Percentiles rank a stretch among this genome's conserved stretches.
phyloP scores from a whole-genome alignment of 306 rosid genomes.

The Quercus dentata region DNA sequence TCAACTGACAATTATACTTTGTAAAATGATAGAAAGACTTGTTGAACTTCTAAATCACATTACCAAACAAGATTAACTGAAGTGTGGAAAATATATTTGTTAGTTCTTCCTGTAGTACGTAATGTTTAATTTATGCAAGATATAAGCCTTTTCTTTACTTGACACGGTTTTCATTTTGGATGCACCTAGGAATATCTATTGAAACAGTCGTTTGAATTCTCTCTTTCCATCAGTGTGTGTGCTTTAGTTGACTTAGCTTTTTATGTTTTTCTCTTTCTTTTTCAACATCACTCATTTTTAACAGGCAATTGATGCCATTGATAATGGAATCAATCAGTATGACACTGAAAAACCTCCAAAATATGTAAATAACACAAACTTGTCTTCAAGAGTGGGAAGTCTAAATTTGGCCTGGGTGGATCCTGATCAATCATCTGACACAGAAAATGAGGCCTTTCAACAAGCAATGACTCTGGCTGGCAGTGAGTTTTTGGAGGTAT shows the following conservation, averaged over 20 bases:
- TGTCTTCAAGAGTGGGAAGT: constrained; percentile 42
- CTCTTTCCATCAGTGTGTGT: background rate
- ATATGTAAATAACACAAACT: constrained; percentile 38
- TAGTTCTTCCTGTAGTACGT: background rate
- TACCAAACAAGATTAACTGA: background rate
- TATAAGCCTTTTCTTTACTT: background rate
- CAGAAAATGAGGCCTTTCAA: constrained; percentile 51
- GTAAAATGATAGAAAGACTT: too few species aligned
- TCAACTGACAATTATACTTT: too few species aligned
- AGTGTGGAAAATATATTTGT: background rate
- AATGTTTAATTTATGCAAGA: background rate
- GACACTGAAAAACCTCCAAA: constrained; percentile 39
- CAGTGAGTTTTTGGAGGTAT: constrained; percentile 49
- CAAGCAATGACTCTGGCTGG: constrained; percentile 54
- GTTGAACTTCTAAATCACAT: too few species aligned
- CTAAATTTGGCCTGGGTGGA: constrained; percentile 49
- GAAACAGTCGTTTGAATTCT: too few species aligned
- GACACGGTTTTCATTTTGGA: background rate
- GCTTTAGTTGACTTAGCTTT: background rate
- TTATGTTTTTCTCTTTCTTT: constrained; percentile 4
- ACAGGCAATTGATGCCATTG: constrained; percentile 54
- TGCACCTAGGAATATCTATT: too few species aligned
- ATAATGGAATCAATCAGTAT: constrained; percentile 56
- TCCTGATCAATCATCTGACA: constrained; percentile 37
- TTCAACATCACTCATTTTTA: background rate